A percentile compares a stretch with the other conserved stretches of the same genome.
Conservation (phyloP, 805 yeast genomes). For the Wickerhamomyces sydowiorum region DNA sequence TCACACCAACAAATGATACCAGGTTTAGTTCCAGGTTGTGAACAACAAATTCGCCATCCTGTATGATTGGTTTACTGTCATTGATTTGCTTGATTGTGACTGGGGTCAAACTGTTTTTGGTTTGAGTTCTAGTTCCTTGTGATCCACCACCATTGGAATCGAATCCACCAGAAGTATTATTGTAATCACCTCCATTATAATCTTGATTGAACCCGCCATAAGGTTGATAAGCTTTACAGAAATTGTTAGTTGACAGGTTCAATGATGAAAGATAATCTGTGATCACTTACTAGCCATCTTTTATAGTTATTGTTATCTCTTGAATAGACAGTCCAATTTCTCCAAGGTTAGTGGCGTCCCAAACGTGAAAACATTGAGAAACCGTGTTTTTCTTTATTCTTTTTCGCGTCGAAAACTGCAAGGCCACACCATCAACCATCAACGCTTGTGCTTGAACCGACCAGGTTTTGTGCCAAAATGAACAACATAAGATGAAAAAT, state of each 20-base stretch:
- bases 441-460: too few species aligned
- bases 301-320: neutral
- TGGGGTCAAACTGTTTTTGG: conserved; percentile 44
- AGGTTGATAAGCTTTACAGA: conserved; percentile 31
- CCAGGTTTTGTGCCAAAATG: too few species aligned
- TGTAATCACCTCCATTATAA: conserved; percentile 16
- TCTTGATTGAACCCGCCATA: conserved; percentile 27
- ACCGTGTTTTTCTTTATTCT: neutral
- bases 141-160: conserved; percentile 29
- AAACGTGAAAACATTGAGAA: neutral
- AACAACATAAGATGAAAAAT: too few species aligned
- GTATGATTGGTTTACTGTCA: conserved; percentile 52
- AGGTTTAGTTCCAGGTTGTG: conserved; percentile 56
- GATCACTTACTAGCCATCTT: neutral
- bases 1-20: conserved; percentile 63
- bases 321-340: neutral
- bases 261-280: neutral
- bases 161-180: conserved; percentile 28
- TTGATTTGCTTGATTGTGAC: conserved; percentile 70
- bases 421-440: neutral
- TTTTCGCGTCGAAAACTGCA: neutral
- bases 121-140: conserved; percentile 20
- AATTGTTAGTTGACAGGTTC: neutral
- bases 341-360: neutral
- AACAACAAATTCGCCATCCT: conserved; percentile 61